Evolutionary conservation across 768 basidiomycete species (phyloP), one percentile per base, ranked within the genome.

Genomic region (Boletus vinaceobasis): DNA sequence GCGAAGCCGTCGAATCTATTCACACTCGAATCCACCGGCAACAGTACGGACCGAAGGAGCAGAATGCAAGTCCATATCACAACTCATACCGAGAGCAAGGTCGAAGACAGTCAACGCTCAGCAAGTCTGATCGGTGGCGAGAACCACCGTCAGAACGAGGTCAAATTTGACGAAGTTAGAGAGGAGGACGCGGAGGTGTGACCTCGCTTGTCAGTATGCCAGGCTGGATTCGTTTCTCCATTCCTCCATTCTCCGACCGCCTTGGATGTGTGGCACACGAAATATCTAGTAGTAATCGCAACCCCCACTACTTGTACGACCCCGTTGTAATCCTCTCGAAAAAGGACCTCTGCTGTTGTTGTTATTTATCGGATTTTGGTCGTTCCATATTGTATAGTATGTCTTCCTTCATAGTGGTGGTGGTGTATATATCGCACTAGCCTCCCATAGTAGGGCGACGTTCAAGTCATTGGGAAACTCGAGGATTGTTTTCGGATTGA

Each of bases 71-170:
- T 54, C 40, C 58, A 51, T 4, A 43, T 50, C 9, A 37, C 19
- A 6, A 43, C 49, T 10, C 15, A 36, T 5, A 55, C 57, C 8
- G 52, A 60, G 43, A 29, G 4, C n/a, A 51, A 21, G 15, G 4
- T 23, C 1, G 42, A 50, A 4, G n/a, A 42, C 11, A 38, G n/a
- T 19, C 49, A 13, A 19, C 5, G 21, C n/a, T 39, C 11, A 3
- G 27, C 21, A 4, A 11, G 9, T 29, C 26, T 31, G 26, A 46
- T 14, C n/a, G 15, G 7, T 39, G 4, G 5, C 23, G 10, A 17
- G 7, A 36, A n/a, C 37, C 13, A 26, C 8, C 11, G 11, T 23
- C 54, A 38, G 52, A 70, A 73, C 37, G 32, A 10, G 7, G 9
- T 8, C 11, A 19, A 33, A 2, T 33, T 19, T 19, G 19, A 33